Evolutionary conservation across 345 rosid species (phyloP).

Genomic region (Eucalyptus marginata): DNA sequence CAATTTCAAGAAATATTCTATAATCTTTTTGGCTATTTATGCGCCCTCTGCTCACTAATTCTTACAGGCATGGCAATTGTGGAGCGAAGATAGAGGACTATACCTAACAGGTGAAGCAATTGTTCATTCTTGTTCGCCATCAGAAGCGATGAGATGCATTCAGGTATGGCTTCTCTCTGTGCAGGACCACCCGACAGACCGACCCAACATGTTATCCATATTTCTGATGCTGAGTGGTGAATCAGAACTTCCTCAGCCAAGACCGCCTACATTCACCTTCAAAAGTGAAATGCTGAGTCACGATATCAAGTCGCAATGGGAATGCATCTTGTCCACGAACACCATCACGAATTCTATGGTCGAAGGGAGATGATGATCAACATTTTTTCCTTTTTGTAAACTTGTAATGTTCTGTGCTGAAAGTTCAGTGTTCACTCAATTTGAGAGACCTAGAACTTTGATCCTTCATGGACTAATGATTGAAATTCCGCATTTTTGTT

Average conservation of each 20-base stretch:
- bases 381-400: neutral
- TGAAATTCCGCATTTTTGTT: neutral
- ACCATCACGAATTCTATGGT: neutral
- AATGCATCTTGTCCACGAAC: neutral
- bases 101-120: neutral
- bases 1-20: neutral
- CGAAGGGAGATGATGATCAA: neutral
- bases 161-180: conserved; percentile 12
- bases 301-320: neutral
- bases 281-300: neutral
- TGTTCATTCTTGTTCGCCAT: neutral
- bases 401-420: neutral
- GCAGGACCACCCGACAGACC: conserved; percentile 1
- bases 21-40: fast-evolving
- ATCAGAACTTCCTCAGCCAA: neutral
- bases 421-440: neutral
- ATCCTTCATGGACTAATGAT: neutral
- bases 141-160: neutral
- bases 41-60: neutral
- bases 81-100: neutral
- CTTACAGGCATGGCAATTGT: neutral
- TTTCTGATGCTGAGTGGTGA: neutral
- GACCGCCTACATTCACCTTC: neutral
- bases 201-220: conserved; percentile 9
- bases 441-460: neutral